These are phyloP conservation scores for Ophiorrhiza pumila DNA, from an alignment of 257 asterid species.

Conservation along the genomic window DNA sequence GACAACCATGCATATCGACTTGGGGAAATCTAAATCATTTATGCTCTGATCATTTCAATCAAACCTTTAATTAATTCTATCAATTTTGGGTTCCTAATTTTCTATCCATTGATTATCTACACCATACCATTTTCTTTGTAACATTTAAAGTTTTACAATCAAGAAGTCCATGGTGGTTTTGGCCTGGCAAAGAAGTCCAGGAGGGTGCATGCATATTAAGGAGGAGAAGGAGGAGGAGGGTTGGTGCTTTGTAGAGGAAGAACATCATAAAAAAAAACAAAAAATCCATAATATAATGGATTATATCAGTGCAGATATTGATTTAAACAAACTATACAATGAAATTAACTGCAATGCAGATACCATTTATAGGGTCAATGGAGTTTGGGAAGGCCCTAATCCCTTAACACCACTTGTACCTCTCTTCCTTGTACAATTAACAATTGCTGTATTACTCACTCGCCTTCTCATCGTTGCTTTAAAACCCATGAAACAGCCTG, in stretches of 20 bases:
- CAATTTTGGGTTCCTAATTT: neutral
- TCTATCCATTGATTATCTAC: neutral
- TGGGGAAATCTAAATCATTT: neutral
- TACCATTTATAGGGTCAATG: conserved; percentile 73
- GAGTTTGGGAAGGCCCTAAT: conserved; percentile 96
- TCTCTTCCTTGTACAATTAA: conserved; percentile 74
- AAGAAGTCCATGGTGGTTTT: neutral
- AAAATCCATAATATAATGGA: conserved; percentile 14
- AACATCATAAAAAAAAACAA: neutral
- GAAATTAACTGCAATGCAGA: conserved; percentile 64
- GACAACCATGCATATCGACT: conserved; percentile 18
- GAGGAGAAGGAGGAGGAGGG: neutral
- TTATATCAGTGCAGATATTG: conserved; percentile 1
- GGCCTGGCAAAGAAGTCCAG: neutral
- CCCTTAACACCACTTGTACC: conserved; percentile 84
- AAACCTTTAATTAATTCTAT: neutral
- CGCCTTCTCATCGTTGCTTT: conserved; percentile 46
- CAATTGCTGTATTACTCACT: conserved; percentile 47
- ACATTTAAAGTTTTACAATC: neutral
- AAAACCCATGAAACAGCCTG: conserved; percentile 69
- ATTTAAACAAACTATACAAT: conserved; percentile 31
- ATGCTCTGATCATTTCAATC: conserved; percentile 4
- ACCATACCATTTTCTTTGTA: neutral
- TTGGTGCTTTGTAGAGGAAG: neutral
- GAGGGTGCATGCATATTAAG: neutral